Percentiles rank a stretch among this genome's conserved stretches.
Conservation (phyloP, 1,139 yeast genomes). For the Dujonia santamariae region DNA sequence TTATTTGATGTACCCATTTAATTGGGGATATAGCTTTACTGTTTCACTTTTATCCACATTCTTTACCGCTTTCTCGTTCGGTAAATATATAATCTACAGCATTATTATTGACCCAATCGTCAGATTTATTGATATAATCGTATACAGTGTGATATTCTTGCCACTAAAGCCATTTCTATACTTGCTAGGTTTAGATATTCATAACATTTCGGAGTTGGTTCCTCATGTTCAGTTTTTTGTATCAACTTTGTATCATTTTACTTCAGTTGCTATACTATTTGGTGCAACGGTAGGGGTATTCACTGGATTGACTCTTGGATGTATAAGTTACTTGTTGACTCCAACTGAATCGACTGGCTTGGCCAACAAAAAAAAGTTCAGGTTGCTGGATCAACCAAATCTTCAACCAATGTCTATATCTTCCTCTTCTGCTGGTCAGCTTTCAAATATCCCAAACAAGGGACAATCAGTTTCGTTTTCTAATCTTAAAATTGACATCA, state of each 20-base stretch:
- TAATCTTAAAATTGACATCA: slow-evolving; percentile 5
- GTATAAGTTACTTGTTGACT: slow-evolving; percentile 9
- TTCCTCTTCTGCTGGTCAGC: too few relatives aligned
- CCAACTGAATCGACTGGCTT: slow-evolving; percentile 3
- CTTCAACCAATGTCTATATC: too few relatives aligned
- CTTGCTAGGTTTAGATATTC: slow-evolving; percentile 12
- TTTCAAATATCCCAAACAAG: slow-evolving; percentile 5
- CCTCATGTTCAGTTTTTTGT: slow-evolving; percentile 15
- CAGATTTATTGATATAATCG: slow-evolving; percentile 1
- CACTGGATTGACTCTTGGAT: slow-evolving; percentile 13
- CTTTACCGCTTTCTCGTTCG: too few relatives aligned
- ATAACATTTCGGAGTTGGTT: not conserved
- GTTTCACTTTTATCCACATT: too few relatives aligned
- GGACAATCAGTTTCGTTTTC: slow-evolving; percentile 1
- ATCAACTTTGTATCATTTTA: slow-evolving; percentile 18
- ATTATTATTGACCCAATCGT: not conserved
- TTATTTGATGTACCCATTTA: too few relatives aligned
- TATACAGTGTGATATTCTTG: slow-evolving; percentile 10
- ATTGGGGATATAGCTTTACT: too few relatives aligned
- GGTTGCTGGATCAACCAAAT: too few relatives aligned
- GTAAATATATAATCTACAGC: too few relatives aligned
- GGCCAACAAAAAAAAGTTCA: slow-evolving; percentile 6
- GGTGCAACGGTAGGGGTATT: slow-evolving; percentile 20
- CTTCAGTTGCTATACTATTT: slow-evolving; percentile 21
- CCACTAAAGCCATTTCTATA: slow-evolving; percentile 21